Evolutionary conservation across 2,329 filamentous ascomycete species (phyloP).

Genomic region (Fusarium praegraminearum): DNA sequence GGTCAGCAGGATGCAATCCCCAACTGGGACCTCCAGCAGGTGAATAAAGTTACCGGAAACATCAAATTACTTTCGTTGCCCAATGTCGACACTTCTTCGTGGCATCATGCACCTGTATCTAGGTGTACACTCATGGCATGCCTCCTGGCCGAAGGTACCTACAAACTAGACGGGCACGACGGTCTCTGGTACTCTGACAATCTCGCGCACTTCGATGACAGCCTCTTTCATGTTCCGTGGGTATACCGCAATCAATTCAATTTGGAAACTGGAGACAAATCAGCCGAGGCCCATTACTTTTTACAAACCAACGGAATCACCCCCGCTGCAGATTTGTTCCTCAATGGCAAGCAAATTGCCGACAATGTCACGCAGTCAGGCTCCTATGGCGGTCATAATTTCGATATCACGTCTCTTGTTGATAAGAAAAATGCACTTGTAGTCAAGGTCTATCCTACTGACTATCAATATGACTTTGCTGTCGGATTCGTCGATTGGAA

Average conservation of each 20-base stretch:
- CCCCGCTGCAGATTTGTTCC: background rate
- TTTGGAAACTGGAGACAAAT: fast-evolving
- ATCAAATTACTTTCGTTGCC: background rate
- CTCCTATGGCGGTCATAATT: background rate
- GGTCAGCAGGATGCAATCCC: background rate
- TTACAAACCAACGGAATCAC: constrained; percentile 8
- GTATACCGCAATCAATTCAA: background rate
- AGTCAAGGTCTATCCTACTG: background rate
- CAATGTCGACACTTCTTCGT: background rate
- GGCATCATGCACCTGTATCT: background rate
- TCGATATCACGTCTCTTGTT: background rate
- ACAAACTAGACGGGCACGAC: background rate
- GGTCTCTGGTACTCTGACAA: constrained; percentile 8
- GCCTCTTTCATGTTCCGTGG: background rate
- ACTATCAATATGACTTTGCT: background rate
- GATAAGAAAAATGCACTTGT: background rate
- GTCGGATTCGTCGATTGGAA: constrained; percentile 9
- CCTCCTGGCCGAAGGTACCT: background rate
- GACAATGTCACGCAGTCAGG: background rate
- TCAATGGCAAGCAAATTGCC: constrained; percentile 2
- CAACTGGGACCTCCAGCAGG: background rate
- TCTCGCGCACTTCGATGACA: background rate
- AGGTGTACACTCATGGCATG: constrained; percentile 1
- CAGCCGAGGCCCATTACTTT: background rate
- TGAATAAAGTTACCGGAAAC: background rate